A percentile compares a stretch with the other conserved stretches of the same genome.
Evolutionary conservation across 805 yeast species (phyloP).

Genomic region (Saccharomycodes ludwigii): DNA sequence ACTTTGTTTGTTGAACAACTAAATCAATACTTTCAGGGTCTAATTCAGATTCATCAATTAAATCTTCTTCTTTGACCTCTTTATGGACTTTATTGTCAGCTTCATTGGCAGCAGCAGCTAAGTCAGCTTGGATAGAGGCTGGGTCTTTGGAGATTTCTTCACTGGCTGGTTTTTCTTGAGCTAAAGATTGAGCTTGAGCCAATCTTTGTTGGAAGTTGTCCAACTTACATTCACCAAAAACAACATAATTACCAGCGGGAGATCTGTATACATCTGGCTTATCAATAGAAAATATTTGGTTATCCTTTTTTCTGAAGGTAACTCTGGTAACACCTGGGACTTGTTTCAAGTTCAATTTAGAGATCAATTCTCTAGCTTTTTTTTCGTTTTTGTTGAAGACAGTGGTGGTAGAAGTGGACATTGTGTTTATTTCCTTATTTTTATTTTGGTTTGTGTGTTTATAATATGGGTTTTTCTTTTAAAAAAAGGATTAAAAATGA

Average conservation of each 20-base stretch:
- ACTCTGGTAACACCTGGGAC: slow-evolving; percentile 90
- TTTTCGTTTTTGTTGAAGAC: slow-evolving; percentile 83
- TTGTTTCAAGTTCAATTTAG: slow-evolving; percentile 80
- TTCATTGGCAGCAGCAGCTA: slow-evolving; percentile 42
- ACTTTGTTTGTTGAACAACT: slow-evolving; percentile 85
- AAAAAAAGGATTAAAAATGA: too few species aligned
- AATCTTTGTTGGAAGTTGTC: slow-evolving; percentile 87
- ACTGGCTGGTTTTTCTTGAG: slow-evolving; percentile 33
- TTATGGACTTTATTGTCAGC: slow-evolving; percentile 31
- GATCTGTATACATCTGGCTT: slow-evolving; percentile 92
- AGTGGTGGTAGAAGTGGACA: too few species aligned
- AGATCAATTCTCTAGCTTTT: slow-evolving; percentile 85
- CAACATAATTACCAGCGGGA: slow-evolving; percentile 86
- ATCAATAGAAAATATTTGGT: slow-evolving; percentile 83
- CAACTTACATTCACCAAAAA: slow-evolving; percentile 95
- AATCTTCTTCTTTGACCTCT: slow-evolving; percentile 56
- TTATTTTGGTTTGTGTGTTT: too few species aligned
- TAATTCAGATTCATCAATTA: slow-evolving; percentile 77
- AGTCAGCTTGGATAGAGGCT: slow-evolving; percentile 72
- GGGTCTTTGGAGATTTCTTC: slow-evolving; percentile 48
- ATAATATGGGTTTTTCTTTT: too few species aligned
- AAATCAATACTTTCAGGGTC: slow-evolving; percentile 72
- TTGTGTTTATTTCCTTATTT: too few species aligned
- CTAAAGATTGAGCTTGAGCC: slow-evolving; percentile 65
- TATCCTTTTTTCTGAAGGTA: slow-evolving; percentile 87